Evolutionary conservation across 352 stramenopile species (phyloP).

Genomic region (Globisporangium radiosum): DNA sequence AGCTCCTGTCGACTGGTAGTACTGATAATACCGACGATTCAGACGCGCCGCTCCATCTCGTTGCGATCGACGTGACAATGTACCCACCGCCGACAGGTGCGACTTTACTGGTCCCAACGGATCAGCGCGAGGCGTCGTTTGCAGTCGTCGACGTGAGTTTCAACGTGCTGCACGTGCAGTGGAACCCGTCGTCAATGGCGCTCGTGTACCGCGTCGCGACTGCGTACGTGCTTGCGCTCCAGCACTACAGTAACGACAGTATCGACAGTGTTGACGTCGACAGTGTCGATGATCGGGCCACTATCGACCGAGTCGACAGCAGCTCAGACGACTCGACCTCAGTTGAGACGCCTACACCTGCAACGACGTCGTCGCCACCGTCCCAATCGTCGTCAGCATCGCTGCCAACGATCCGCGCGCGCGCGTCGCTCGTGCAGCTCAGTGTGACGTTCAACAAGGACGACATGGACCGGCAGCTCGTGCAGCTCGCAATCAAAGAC

Average conservation of each 20-base stretch:
- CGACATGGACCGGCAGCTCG: constrained; percentile 53
- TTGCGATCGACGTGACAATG: constrained; percentile 41
- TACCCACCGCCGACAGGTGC: constrained; percentile 19
- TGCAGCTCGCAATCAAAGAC: constrained; percentile 53
- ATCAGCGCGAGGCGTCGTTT: constrained; percentile 15
- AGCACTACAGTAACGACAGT: constrained; percentile 22
- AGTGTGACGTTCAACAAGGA: constrained; percentile 85
- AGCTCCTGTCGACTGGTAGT: constrained; percentile 56
- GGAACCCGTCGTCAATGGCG: constrained; percentile 80
- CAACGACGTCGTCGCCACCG: not conserved
- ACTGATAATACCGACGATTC: constrained; percentile 4
- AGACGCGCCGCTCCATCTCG: constrained; percentile 18
- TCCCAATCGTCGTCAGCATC: constrained; percentile 2
- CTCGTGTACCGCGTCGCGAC: constrained; percentile 66
- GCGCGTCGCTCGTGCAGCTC: constrained; percentile 65
- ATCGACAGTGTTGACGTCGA: not conserved
- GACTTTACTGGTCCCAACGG: not conserved
- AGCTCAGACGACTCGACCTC: not conserved
- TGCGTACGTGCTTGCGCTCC: constrained; percentile 45
- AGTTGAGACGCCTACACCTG: not conserved
- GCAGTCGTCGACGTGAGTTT: constrained; percentile 51
- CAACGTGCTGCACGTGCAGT: constrained; percentile 72
- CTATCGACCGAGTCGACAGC: not conserved
- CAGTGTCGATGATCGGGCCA: not conserved
- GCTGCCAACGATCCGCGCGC: constrained; percentile 24